Conservation (phyloP, 345 rosid genomes). For the Pistacia integerrima region DNA sequence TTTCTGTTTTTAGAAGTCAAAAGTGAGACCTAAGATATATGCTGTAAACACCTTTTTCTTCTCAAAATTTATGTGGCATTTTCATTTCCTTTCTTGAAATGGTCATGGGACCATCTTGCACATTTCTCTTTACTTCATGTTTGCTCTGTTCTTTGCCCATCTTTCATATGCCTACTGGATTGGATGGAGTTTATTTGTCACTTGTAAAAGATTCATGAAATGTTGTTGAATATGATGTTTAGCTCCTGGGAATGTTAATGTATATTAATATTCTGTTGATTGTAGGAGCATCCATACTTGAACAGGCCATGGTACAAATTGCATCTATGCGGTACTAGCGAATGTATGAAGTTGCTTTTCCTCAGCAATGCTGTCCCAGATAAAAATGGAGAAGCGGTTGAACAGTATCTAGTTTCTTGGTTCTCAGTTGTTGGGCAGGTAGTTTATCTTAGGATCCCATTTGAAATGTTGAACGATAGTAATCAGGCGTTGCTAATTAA, state of each 20-base stretch:
- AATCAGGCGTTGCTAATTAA: no score
- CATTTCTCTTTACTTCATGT: no score
- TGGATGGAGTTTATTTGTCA: no score
- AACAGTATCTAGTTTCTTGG: constrained; percentile 71
- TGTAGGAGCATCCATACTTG: constrained; percentile 89
- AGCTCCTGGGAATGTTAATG: not conserved
- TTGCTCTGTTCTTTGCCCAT: no score
- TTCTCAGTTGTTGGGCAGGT: constrained; percentile 92
- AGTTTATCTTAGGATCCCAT: constrained; percentile 54
- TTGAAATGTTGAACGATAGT: constrained; percentile 37
- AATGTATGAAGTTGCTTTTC: constrained; percentile 79
- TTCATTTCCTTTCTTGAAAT: no score
- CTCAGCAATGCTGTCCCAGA: constrained; percentile 29
- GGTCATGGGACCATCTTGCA: no score
- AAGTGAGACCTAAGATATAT: no score
- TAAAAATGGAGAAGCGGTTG: constrained; percentile 29
- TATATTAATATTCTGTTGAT: constrained; percentile 1
- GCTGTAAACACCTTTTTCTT: no score
- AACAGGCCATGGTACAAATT: constrained; percentile 88
- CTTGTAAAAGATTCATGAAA: no score
- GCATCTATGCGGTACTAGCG: constrained; percentile 89
- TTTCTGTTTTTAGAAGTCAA: no score
- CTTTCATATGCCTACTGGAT: no score
- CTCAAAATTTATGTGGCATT: no score
- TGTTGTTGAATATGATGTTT: not conserved